Evolutionary conservation across 2,329 filamentous ascomycete species (phyloP).

Genomic region (Xylariaceae sp.): DNA sequence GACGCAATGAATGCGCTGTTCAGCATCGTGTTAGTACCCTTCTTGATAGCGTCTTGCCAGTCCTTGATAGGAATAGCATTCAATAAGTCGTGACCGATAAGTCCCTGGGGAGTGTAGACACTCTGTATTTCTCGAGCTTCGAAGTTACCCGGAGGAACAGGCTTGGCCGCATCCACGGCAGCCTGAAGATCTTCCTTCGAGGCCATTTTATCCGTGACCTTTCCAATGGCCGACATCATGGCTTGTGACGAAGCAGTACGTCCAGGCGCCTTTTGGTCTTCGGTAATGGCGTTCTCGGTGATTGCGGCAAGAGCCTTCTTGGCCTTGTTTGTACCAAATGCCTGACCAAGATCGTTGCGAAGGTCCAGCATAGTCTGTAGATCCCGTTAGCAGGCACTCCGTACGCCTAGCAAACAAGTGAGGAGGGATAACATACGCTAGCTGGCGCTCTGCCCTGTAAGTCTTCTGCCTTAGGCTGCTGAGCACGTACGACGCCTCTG

Average conservation of each 20-base stretch:
- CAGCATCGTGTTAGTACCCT: constrained; percentile 51
- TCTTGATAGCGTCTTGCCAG: constrained; percentile 64
- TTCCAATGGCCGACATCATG: constrained; percentile 59
- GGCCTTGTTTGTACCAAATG: constrained; percentile 82
- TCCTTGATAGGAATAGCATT: constrained; percentile 63
- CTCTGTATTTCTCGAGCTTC: constrained; percentile 62
- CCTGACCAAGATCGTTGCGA: constrained; percentile 65
- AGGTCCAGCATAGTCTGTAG: constrained; percentile 53
- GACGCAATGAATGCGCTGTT: constrained; percentile 60
- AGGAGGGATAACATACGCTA: constrained; percentile 31
- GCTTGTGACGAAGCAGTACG: constrained; percentile 52
- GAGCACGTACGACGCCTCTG: constrained; percentile 51
- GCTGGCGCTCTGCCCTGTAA: constrained; percentile 35
- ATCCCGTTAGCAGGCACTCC: constrained; percentile 19
- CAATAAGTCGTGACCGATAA: constrained; percentile 65
- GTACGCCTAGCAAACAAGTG: neutral
- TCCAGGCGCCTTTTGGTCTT: constrained; percentile 39
- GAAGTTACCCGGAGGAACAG: constrained; percentile 65
- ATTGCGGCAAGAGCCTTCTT: constrained; percentile 62
- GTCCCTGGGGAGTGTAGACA: constrained; percentile 61
- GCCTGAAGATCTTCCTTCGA: constrained; percentile 61
- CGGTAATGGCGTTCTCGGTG: constrained; percentile 62
- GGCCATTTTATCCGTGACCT: constrained; percentile 59
- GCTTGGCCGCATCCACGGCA: constrained; percentile 62
- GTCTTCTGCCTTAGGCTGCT: constrained; percentile 47